Evolutionary conservation across 306 rosid genomes (phyloP), one percentile per base, ranked within the genome.

Genomic region (Carpinus viminea): DNA sequence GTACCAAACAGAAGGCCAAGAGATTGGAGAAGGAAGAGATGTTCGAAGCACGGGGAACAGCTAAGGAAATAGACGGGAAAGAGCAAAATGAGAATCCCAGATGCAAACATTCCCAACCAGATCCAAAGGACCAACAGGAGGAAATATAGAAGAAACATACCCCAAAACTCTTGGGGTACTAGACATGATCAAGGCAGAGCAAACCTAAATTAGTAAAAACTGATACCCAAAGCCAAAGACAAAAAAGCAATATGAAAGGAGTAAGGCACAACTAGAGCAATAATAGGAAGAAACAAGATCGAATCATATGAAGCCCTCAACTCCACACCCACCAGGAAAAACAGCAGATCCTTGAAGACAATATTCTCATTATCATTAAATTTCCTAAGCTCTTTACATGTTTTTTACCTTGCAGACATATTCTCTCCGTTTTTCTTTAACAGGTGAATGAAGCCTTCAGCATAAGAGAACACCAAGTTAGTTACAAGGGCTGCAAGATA

Each of bases 361-460:
- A 83, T 64, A 88, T 85, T 83, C 84, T 85, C 79, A 86, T 79
- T 76, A 90, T 79, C 84, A 89, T 82, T 87, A 77, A 86, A 82
- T 76, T 84, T 41, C 83, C 86, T 71, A 84, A 88, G 80, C 86
- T 86, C 85, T 84, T 76, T 85, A 62, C 48, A n/a, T 41, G 77
- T 81, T 88, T 77, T 80, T 87, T 95, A 95, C 99, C 99, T 95
- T 95, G 98, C 98, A 93, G 93, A 90, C 90, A 95, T 93, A 95
- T 73, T 93, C 99, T 89, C 99, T 95, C 88, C 98, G 85, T 89
- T 93, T 95, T 84, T 95, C 99, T 91, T 90, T 93, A 91, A 91
- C 92, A 74, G 98, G 98, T 90, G 99, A 91, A 82, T 85, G 99
- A 85, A 86, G 97, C 99, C 99, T 95, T 95, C 99, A 95, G 96